These are phyloP conservation scores for Lachnum nothofagi DNA, from an alignment of 2,329 filamentous ascomycete species.

Conservation along the genomic window DNA sequence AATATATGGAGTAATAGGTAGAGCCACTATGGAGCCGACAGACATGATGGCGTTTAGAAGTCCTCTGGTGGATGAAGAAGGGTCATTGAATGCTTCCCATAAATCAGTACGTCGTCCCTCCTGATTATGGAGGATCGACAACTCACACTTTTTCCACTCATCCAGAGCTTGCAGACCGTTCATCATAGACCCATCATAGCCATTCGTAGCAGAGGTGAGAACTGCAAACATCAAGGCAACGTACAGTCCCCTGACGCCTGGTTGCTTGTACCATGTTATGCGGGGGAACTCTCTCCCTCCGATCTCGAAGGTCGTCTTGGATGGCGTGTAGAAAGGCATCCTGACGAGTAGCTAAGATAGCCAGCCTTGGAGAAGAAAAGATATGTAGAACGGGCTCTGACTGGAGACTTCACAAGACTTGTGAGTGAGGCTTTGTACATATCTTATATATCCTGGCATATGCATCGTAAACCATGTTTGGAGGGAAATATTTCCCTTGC, in stretches of 20 bases:
- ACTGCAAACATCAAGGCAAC: constrained; percentile 38
- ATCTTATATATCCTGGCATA: constrained; percentile 7
- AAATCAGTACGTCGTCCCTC: constrained; percentile 31
- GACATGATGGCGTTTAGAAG: constrained; percentile 45
- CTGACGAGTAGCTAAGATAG: not conserved
- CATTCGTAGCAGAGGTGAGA: constrained; percentile 45
- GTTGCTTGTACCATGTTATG: constrained; percentile 48
- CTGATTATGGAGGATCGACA: not conserved
- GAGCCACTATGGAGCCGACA: constrained; percentile 43
- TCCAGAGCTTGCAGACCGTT: constrained; percentile 43
- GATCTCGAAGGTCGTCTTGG: constrained; percentile 29
- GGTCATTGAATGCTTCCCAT: constrained; percentile 34
- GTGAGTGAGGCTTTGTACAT: not conserved
- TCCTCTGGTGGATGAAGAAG: constrained; percentile 36
- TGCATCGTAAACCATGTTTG: constrained; percentile 1
- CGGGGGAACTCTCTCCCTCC: constrained; percentile 30
- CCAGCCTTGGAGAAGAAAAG: not conserved
- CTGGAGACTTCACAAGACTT: not conserved
- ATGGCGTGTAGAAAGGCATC: constrained; percentile 22
- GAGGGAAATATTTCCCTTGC: not conserved
- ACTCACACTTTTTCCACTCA: constrained; percentile 45
- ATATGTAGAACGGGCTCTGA: constrained; percentile 3
- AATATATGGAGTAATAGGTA: constrained; percentile 44
- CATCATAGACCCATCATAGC: constrained; percentile 41
- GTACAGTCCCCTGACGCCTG: constrained; percentile 53